A percentile compares a stretch with the other conserved stretches of the same genome.
Conservation (phyloP, 116 monocot genomes). For the Iris pallida region DNA sequence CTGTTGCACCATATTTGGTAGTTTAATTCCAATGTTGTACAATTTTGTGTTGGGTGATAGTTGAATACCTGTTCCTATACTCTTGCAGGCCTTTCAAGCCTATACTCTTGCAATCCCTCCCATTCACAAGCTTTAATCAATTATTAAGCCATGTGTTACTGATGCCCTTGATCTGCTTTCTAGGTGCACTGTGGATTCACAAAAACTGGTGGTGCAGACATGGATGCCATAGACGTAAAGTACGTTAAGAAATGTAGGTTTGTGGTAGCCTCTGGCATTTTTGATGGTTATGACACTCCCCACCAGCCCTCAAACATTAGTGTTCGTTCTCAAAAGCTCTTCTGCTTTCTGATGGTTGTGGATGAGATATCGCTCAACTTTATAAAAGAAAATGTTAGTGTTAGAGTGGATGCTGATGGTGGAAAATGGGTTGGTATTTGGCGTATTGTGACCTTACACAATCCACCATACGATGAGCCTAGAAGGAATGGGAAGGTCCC, state of each 20-base stretch:
- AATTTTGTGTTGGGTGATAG: too few species aligned
- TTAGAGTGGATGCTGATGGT: slow-evolving; percentile 43
- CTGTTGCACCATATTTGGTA: too few species aligned
- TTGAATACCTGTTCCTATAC: too few species aligned
- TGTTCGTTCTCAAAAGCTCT: slow-evolving; percentile 62
- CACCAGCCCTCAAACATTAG: slow-evolving; percentile 89
- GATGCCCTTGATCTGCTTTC: slow-evolving; percentile 4
- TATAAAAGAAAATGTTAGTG: slow-evolving; percentile 54
- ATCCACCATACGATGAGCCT: slow-evolving; percentile 82
- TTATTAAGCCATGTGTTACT: too few species aligned
- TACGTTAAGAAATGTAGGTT: slow-evolving; percentile 66
- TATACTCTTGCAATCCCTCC: too few species aligned
- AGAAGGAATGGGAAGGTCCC: slow-evolving; percentile 96
- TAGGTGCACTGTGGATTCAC: slow-evolving; percentile 94
- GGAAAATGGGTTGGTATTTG: slow-evolving; percentile 91
- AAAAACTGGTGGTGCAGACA: slow-evolving; percentile 73
- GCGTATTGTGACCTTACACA: slow-evolving; percentile 61
- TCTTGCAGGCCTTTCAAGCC: too few species aligned
- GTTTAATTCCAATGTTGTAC: too few species aligned
- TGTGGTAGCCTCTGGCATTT: slow-evolving; percentile 93
- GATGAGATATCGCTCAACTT: slow-evolving; percentile 77
- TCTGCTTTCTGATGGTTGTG: slow-evolving; percentile 90
- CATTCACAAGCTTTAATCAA: too few species aligned
- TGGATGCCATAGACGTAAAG: slow-evolving; percentile 60
- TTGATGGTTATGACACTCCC: slow-evolving; percentile 90